Evolutionary conservation across 2,329 filamentous ascomycete species (phyloP).

Genomic region (Trichoderma guizhouense): DNA sequence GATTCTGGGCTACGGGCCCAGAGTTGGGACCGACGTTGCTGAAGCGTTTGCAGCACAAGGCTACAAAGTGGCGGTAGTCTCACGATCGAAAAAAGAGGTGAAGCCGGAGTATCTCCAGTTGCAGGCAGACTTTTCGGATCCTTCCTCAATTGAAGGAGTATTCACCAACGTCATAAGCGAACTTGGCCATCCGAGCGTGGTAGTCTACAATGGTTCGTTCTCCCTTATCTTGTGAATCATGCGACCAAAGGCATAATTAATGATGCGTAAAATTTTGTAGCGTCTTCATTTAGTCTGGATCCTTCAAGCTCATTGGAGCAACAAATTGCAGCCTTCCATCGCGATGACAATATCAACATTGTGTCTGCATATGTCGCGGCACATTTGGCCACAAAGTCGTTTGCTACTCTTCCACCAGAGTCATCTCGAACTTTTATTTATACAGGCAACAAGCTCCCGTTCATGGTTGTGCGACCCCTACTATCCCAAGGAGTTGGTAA

Average conservation of each 20-base stretch:
- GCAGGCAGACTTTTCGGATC: background rate
- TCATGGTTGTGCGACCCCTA: conserved; percentile 29
- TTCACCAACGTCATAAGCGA: background rate
- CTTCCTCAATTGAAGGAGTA: background rate
- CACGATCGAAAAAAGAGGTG: background rate
- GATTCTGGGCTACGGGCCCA: background rate
- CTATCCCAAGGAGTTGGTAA: conserved; percentile 41
- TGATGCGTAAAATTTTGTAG: background rate
- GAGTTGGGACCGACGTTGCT: background rate
- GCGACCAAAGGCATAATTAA: background rate
- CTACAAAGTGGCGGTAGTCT: background rate
- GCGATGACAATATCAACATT: background rate
- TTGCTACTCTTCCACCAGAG: background rate
- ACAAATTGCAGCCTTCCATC: background rate
- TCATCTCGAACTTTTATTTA: background rate
- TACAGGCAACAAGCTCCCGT: background rate
- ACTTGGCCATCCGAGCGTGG: background rate
- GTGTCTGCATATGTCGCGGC: background rate
- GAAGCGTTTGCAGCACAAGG: background rate
- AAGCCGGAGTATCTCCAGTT: background rate
- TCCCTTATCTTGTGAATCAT: background rate
- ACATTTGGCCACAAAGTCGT: background rate
- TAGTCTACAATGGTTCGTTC: background rate
- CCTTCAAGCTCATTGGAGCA: background rate
- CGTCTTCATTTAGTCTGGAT: background rate